phyloP scores from a whole-genome alignment of 768 basidiomycete species.

The Leucogyrophana mollusca region DNA sequence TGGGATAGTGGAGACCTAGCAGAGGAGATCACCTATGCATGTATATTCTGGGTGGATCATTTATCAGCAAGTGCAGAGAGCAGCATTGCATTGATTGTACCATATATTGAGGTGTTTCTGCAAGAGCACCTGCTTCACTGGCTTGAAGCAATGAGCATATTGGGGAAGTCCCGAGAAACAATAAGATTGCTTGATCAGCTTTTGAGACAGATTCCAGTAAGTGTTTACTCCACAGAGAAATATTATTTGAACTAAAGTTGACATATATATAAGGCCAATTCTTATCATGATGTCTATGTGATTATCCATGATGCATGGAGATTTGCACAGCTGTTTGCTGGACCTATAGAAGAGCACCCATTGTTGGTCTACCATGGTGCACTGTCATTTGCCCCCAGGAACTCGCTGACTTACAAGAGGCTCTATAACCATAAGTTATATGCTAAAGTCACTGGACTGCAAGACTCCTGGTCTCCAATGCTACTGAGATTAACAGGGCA shows the following conservation, averaged over 20 bases:
- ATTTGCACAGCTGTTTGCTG: constrained; percentile 29
- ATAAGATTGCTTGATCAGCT: constrained; percentile 23
- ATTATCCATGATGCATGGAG: constrained; percentile 27
- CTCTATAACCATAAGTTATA: constrained; percentile 24
- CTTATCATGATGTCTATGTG: constrained; percentile 14
- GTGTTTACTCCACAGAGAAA: neutral
- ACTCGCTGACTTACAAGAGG: constrained; percentile 19
- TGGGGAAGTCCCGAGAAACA: constrained; percentile 30
- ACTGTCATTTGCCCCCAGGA: constrained; percentile 29
- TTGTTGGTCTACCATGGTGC: constrained; percentile 30
- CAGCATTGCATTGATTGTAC: constrained; percentile 8
- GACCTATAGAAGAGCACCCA: constrained; percentile 30
- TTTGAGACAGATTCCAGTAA: constrained; percentile 25
- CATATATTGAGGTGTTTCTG: constrained; percentile 20
- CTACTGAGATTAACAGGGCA: constrained; percentile 22
- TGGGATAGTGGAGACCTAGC: constrained; percentile 14
- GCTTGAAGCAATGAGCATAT: constrained; percentile 30
- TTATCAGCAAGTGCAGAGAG: constrained; percentile 11
- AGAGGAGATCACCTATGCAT: constrained; percentile 26
- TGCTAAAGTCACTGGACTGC: constrained; percentile 26
- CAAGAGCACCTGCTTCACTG: constrained; percentile 28
- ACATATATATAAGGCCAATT: constrained; percentile 12
- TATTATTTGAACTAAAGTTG: constrained; percentile 1
- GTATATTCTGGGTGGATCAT: constrained; percentile 27
- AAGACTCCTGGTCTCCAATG: constrained; percentile 28